These are phyloP conservation scores for Echinosophora koreensis DNA, from an alignment of 306 rosid species.

Conservation along the genomic window DNA sequence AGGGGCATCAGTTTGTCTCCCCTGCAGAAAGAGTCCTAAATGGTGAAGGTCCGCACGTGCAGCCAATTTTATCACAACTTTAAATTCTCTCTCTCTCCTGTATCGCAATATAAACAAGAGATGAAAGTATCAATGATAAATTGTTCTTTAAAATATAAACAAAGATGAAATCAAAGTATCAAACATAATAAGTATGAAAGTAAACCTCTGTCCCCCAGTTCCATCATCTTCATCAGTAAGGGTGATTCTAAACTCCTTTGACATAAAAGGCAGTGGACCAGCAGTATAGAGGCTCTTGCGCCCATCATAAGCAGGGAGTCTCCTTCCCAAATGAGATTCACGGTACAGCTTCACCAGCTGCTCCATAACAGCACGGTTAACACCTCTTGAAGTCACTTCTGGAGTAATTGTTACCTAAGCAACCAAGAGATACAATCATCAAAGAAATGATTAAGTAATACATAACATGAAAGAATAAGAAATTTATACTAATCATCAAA, in stretches of 20 bases:
- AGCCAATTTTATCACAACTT: conserved; percentile 88
- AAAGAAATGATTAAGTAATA: neutral
- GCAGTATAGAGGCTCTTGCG: conserved; percentile 96
- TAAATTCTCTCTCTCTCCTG: conserved; percentile 88
- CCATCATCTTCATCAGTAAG: conserved; percentile 93
- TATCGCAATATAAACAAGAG: conserved; percentile 29
- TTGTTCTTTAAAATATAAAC: neutral
- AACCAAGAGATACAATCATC: neutral
- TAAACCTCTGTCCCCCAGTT: conserved; percentile 77
- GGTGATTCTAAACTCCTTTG: conserved; percentile 77
- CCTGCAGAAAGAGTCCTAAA: conserved; percentile 88
- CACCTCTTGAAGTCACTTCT: conserved; percentile 84
- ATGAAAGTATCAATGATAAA: too few relatives aligned
- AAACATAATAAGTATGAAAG: neutral
- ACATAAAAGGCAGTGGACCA: conserved; percentile 84
- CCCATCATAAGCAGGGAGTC: conserved; percentile 98
- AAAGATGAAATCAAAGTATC: neutral
- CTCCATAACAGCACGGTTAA: conserved; percentile 91
- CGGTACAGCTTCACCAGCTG: conserved; percentile 73
- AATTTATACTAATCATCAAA: neutral
- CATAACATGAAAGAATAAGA: neutral
- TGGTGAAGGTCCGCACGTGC: conserved; percentile 97
- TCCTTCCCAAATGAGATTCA: conserved; percentile 81
- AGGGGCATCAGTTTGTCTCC: conserved; percentile 95
- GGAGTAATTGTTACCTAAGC: conserved; percentile 88